phyloP scores from a whole-genome alignment of 2,329 filamentous ascomycete species.

The Plectosphaerella sp. region DNA sequence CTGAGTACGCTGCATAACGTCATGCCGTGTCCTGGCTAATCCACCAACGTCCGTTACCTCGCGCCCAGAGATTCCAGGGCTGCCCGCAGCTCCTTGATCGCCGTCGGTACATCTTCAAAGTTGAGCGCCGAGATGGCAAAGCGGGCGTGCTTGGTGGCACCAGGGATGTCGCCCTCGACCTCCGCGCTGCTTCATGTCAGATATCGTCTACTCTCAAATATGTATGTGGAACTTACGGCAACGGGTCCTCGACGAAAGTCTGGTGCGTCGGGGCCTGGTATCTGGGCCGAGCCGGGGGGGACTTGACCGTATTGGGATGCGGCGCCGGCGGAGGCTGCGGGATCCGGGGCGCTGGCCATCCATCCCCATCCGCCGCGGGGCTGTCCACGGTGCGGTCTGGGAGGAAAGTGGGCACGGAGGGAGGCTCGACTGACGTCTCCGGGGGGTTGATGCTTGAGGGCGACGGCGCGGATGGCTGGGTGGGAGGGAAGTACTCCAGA shows the following conservation, averaged over 20 bases:
- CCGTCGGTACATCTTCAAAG: constrained; percentile 91
- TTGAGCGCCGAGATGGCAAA: constrained; percentile 97
- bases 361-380: background rate
- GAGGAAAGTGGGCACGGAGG: constrained; percentile 12
- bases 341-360: background rate
- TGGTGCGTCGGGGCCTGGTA: constrained; percentile 14
- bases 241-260: background rate
- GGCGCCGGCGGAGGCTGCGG: constrained; percentile 7
- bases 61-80: constrained; percentile 71
- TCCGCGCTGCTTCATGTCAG: too few species aligned
- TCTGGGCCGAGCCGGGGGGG: constrained; percentile 12
- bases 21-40: too few species aligned
- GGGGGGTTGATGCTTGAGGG: constrained; percentile 20
- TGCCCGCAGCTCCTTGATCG: constrained; percentile 74
- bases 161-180: constrained; percentile 55
- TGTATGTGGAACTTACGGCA: background rate
- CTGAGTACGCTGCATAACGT: too few species aligned
- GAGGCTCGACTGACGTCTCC: constrained; percentile 13
- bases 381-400: background rate
- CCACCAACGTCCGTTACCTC: background rate
- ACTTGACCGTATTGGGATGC: background rate
- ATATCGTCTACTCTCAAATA: constrained; percentile 4
- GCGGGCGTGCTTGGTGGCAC: constrained; percentile 91
- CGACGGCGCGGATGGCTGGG: constrained; percentile 27
- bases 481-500: constrained; percentile 28